phyloP scores from a whole-genome alignment of 2,329 filamentous ascomycete species.

The Trichophyton verrucosum region DNA sequence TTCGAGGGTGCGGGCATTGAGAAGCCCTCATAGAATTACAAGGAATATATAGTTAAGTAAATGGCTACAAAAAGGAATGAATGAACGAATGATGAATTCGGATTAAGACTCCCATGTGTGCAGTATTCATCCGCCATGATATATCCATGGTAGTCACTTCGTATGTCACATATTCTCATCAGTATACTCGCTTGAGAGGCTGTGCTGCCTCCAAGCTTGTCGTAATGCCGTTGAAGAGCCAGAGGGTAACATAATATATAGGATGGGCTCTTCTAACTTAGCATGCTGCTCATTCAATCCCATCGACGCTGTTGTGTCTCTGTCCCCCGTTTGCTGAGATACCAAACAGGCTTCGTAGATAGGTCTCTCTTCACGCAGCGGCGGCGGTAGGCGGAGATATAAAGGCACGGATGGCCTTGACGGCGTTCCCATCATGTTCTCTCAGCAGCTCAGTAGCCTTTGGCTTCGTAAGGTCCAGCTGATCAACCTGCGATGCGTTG shows the following conservation, averaged over 20 bases:
- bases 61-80: neutral
- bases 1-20: slow-evolving; percentile 44
- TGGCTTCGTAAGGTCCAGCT: slow-evolving; percentile 35
- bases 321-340: no score
- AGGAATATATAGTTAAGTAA: neutral
- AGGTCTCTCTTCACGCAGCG: neutral
- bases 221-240: neutral
- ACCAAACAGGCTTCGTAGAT: no score
- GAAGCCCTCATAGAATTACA: neutral
- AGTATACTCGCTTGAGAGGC: neutral
- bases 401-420: slow-evolving; percentile 32
- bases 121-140: neutral
- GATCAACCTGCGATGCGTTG: slow-evolving; percentile 25
- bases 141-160: neutral
- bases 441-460: slow-evolving; percentile 38
- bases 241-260: neutral
- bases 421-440: slow-evolving; percentile 34
- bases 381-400: slow-evolving; percentile 18
- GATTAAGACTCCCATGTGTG: neutral
- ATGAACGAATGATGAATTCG: neutral
- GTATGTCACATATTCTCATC: neutral
- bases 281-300: neutral
- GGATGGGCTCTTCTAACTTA: neutral
- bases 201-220: neutral
- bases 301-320: neutral